Evolutionary conservation across 371 early-diverging fungal genomes (phyloP).

Genomic region (Capillidium rhysosporum): DNA sequence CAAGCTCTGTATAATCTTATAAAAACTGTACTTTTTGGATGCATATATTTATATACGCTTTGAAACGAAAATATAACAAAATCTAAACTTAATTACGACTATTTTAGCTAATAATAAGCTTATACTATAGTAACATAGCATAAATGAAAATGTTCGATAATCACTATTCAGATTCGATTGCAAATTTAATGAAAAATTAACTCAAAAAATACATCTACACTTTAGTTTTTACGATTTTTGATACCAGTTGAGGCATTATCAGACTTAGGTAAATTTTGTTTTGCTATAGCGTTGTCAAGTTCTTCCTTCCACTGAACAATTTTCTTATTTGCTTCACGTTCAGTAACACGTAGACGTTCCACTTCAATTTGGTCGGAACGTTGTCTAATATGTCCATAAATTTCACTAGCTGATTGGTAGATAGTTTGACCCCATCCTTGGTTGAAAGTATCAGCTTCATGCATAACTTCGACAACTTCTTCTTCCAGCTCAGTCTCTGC

Average conservation of each 20-base stretch:
- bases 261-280: neutral
- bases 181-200: too few relatives aligned
- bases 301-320: slow-evolving; percentile 4
- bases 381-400: slow-evolving; percentile 20
- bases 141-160: too few relatives aligned
- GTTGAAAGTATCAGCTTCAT: slow-evolving; percentile 61
- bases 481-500: slow-evolving; percentile 68
- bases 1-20: too few relatives aligned
- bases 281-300: neutral
- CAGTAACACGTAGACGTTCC: slow-evolving; percentile 3
- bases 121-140: too few relatives aligned
- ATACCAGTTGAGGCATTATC: neutral
- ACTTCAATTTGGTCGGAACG: slow-evolving; percentile 4
- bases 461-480: slow-evolving; percentile 61
- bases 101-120: too few relatives aligned
- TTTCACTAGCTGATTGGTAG: slow-evolving; percentile 62
- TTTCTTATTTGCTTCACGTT: slow-evolving; percentile 4
- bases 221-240: too few relatives aligned
- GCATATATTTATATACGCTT: too few relatives aligned
- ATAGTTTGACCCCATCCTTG: slow-evolving; percentile 73
- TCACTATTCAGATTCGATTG: too few relatives aligned
- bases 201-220: too few relatives aligned
- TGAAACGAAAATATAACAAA: too few relatives aligned
- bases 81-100: too few relatives aligned
- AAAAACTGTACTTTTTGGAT: too few relatives aligned